Evolutionary conservation across 495 filamentous ascomycete genomes (phyloP).

Genomic region (Parmelia sp.): DNA sequence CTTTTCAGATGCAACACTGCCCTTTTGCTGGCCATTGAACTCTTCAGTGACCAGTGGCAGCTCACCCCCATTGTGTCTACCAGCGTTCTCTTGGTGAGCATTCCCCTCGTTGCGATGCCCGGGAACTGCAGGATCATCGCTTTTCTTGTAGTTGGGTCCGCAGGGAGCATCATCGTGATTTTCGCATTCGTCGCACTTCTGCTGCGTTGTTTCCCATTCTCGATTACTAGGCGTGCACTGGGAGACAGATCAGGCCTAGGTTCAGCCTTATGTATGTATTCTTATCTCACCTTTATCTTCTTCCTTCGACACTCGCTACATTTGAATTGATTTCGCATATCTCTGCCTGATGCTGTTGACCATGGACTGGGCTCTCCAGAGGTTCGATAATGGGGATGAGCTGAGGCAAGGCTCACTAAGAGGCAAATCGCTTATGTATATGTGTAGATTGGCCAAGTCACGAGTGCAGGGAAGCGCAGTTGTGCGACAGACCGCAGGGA

Average conservation of each 20-base stretch:
- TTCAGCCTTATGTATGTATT: not conserved
- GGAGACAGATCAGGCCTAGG: not conserved
- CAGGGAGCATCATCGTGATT: not conserved
- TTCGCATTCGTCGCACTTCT: not conserved
- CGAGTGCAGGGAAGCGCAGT: not conserved
- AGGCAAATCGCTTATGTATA: not conserved
- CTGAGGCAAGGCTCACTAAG: not conserved
- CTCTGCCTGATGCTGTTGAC: not conserved
- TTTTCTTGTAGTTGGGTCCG: conserved; percentile 3
- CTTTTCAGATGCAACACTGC: not conserved
- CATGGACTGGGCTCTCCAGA: too few relatives aligned
- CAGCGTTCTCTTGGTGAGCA: not conserved
- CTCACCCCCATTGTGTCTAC: not conserved
- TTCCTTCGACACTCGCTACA: not conserved
- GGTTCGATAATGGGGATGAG: not conserved
- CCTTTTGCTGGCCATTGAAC: not conserved
- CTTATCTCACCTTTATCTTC: conserved; percentile 2
- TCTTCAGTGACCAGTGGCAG: not conserved
- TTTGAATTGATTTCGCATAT: not conserved
- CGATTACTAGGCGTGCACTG: not conserved
- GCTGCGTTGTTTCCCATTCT: not conserved
- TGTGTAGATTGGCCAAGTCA: not conserved
- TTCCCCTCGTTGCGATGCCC: not conserved
- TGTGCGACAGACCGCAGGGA: not conserved
- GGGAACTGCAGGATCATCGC: not conserved